Conservation (phyloP, 148 eudicot genomes). For the Euryodendron excelsum region DNA sequence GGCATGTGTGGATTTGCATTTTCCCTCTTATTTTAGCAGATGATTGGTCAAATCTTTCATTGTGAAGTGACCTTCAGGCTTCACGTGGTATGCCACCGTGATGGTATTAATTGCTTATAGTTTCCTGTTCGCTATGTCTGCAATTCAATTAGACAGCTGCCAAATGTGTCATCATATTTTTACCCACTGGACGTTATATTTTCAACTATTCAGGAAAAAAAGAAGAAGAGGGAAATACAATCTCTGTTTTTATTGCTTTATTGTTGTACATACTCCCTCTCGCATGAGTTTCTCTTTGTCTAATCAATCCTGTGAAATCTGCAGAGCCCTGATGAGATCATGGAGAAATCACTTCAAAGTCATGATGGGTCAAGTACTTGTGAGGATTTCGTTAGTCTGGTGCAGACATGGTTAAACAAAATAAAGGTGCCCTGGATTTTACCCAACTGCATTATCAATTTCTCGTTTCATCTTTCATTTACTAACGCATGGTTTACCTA, state of each 20-base stretch:
- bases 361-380: conserved; percentile 67
- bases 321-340: conserved; percentile 89
- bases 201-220: not conserved
- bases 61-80: no score
- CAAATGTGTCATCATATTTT: not conserved
- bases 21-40: no score
- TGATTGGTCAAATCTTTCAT: no score
- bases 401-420: conserved; percentile 79
- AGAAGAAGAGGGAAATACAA: not conserved
- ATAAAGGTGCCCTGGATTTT: conserved; percentile 55
- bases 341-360: conserved; percentile 70
- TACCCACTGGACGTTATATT: no score
- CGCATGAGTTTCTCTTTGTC: not conserved
- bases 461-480: not conserved
- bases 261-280: not conserved
- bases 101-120: no score
- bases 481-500: not conserved
- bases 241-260: not conserved
- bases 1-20: no score
- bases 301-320: conserved; percentile 24
- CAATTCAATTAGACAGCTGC: not conserved
- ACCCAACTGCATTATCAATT: not conserved
- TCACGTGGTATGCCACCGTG: no score
- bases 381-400: conserved; percentile 72
- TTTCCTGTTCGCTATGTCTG: no score